A percentile compares a stretch with the other conserved stretches of the same genome.
Conservation (phyloP, 148 eudicot species). For the Vaccinium vitisidaea region DNA sequence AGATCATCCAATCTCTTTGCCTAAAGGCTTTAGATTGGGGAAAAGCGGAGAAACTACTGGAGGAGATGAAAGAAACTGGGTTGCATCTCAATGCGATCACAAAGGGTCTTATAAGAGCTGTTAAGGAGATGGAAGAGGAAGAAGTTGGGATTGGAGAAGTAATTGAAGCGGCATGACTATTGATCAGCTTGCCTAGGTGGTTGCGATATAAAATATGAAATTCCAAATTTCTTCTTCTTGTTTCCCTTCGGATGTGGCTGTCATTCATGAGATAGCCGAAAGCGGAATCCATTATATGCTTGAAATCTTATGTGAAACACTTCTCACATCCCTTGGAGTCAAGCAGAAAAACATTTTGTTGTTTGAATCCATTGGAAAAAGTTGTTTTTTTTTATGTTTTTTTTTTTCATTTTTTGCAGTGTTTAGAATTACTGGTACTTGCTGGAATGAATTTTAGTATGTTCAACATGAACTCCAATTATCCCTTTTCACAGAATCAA, state of each 20-base stretch:
- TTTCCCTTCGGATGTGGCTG: background rate
- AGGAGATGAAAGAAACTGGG: slow-evolving; percentile 66
- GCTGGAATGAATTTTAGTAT: background rate
- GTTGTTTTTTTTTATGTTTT: fast-evolving
- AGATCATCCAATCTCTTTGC: slow-evolving; percentile 84
- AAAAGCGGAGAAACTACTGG: slow-evolving; percentile 66
- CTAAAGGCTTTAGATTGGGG: slow-evolving; percentile 83
- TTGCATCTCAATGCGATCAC: slow-evolving; percentile 69
- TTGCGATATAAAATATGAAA: background rate
- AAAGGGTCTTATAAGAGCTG: slow-evolving; percentile 63
- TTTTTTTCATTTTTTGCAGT: background rate
- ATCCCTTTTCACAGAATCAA: background rate
- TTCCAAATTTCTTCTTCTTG: background rate
- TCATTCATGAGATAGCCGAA: slow-evolving; percentile 8
- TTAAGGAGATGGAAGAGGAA: slow-evolving; percentile 71
- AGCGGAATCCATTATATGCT: slow-evolving; percentile 8
- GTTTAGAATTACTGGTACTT: background rate
- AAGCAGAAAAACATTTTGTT: slow-evolving; percentile 6
- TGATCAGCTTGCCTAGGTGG: slow-evolving; percentile 10
- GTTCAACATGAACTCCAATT: background rate
- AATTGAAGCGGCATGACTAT: slow-evolving; percentile 30
- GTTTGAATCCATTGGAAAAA: background rate
- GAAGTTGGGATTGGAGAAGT: slow-evolving; percentile 25
- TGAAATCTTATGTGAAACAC: background rate
- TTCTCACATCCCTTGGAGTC: slow-evolving; percentile 1